These are phyloP conservation scores for Penicillium sp. DNA, from an alignment of 2,329 filamentous ascomycete genomes.

Conservation along the genomic window DNA sequence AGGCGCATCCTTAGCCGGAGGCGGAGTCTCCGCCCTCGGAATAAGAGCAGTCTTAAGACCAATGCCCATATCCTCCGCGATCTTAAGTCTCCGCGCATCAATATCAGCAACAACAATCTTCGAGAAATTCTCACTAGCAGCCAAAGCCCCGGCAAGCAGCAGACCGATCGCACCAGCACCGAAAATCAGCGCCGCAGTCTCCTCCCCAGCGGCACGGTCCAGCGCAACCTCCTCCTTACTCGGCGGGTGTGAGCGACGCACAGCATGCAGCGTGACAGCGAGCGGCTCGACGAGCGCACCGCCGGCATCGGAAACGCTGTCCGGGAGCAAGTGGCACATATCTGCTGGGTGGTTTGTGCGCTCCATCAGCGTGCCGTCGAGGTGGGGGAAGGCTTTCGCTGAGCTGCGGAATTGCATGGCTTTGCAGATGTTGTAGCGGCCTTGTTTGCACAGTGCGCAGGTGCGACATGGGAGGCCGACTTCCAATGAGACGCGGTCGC, in stretches of 20 bases:
- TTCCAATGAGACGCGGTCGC: slow-evolving; percentile 89
- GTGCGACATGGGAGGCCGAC: slow-evolving; percentile 79
- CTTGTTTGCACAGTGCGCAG: slow-evolving; percentile 55
- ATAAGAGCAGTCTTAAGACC: slow-evolving; percentile 39
- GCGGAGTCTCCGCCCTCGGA: slow-evolving; percentile 31
- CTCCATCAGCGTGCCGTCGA: slow-evolving; percentile 63
- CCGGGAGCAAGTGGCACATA: slow-evolving; percentile 59
- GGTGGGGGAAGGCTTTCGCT: slow-evolving; percentile 60
- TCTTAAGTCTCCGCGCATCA: slow-evolving; percentile 54
- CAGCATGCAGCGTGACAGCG: slow-evolving; percentile 60
- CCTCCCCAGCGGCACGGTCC: slow-evolving; percentile 40
- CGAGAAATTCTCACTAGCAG: slow-evolving; percentile 52
- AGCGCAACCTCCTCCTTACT: slow-evolving; percentile 34
- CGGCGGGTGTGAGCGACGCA: slow-evolving; percentile 53
- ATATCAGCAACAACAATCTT: slow-evolving; percentile 61
- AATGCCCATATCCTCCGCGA: slow-evolving; percentile 46
- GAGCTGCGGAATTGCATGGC: slow-evolving; percentile 57
- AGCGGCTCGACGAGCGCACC: slow-evolving; percentile 61
- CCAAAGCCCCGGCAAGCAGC: slow-evolving; percentile 57
- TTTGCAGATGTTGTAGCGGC: slow-evolving; percentile 62
- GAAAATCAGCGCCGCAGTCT: slow-evolving; percentile 55
- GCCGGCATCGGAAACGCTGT: slow-evolving; percentile 52
- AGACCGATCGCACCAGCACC: slow-evolving; percentile 62
- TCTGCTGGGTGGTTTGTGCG: slow-evolving; percentile 59
- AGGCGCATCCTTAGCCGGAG: slow-evolving; percentile 31